phyloP scores from a whole-genome alignment of 345 rosid species.

The Dipteronia sinensis region DNA sequence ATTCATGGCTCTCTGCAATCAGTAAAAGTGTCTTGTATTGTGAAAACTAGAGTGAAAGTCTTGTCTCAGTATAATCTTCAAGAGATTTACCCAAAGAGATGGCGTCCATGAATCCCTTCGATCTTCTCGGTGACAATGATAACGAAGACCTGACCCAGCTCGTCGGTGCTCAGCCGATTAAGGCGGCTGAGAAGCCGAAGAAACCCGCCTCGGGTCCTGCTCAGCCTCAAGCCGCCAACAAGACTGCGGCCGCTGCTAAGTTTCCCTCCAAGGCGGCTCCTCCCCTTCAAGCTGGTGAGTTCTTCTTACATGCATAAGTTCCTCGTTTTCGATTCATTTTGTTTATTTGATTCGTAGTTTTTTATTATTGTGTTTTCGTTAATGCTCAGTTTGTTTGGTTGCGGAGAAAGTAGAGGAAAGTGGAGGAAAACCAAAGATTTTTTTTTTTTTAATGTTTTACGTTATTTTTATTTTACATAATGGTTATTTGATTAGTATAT shows the following conservation, averaged over 20 bases:
- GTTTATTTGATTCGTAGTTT: not conserved
- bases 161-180: slow-evolving; percentile 44
- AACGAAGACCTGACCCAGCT: slow-evolving; percentile 78
- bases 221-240: slow-evolving; percentile 43
- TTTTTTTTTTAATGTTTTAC: not conserved
- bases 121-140: slow-evolving; percentile 79
- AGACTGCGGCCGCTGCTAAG: slow-evolving; percentile 49
- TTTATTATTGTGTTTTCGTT: not conserved
- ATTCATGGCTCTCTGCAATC: slow-evolving; percentile 39
- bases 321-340: not conserved
- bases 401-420: not conserved
- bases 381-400: not conserved
- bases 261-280: slow-evolving; percentile 79
- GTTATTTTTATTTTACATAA: not conserved
- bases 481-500: not conserved
- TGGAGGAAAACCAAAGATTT: too few species aligned
- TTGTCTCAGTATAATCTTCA: slow-evolving; percentile 7
- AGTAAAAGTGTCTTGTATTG: slow-evolving; percentile 32
- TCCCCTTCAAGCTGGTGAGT: slow-evolving; percentile 81
- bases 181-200: slow-evolving; percentile 62
- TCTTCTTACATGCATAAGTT: not conserved
- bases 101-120: slow-evolving; percentile 92
- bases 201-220: slow-evolving; percentile 40
- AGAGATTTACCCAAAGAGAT: slow-evolving; percentile 30
- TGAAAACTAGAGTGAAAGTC: not conserved